phyloP scores from a whole-genome alignment of 1,284 basidiomycete species.

The Sanghuangporus weigelae region DNA sequence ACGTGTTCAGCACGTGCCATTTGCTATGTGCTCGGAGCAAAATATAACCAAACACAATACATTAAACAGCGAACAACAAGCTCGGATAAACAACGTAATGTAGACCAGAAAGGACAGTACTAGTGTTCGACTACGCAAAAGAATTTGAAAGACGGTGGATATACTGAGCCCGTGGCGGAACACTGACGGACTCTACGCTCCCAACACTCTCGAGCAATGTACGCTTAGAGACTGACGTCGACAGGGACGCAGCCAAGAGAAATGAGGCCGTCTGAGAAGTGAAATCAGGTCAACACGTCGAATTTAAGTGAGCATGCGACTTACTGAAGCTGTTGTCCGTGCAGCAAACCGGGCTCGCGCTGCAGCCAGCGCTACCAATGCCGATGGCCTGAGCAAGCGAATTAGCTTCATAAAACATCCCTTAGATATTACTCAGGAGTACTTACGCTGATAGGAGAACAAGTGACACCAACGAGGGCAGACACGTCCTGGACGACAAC shows the following conservation, averaged over 20 bases:
- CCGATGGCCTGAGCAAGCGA: slow-evolving; percentile 1
- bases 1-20: too few relatives aligned
- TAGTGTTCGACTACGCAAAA: background rate
- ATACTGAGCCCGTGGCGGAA: background rate
- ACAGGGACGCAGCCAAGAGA: slow-evolving; percentile 11
- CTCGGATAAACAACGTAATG: background rate
- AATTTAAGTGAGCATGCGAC: background rate
- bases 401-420: too few relatives aligned
- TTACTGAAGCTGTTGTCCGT: slow-evolving; percentile 15
- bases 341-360: slow-evolving; percentile 10
- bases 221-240: slow-evolving; percentile 6
- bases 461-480: slow-evolving; percentile 18
- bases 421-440: too few relatives aligned
- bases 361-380: slow-evolving; percentile 1
- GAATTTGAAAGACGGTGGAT: background rate
- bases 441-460: slow-evolving; percentile 20
- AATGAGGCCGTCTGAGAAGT: slow-evolving; percentile 4
- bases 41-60: background rate
- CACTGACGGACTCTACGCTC: background rate
- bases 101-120: background rate
- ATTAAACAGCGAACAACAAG: background rate
- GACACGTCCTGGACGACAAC: slow-evolving; percentile 18
- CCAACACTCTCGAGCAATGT: background rate
- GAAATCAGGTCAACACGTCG: background rate
- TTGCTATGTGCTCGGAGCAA: background rate